These are phyloP conservation scores for Backusella luteola DNA, from an alignment of 192 early-diverging fungal species.

Conservation along the genomic window DNA sequence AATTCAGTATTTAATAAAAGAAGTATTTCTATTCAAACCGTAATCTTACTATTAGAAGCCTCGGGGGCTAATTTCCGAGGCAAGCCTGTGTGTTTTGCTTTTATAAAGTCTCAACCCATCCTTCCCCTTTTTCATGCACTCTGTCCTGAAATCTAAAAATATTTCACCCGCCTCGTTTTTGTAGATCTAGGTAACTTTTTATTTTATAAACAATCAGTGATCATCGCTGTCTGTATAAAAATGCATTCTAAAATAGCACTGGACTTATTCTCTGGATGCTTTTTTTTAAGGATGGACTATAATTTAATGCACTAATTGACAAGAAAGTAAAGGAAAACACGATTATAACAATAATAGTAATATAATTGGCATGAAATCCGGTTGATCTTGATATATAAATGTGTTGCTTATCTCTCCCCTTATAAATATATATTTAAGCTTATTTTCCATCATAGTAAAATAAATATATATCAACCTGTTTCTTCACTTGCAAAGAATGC, in stretches of 20 bases:
- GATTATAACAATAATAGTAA: not conserved
- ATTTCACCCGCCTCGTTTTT: not conserved
- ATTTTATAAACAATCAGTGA: not conserved
- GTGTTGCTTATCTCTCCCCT: not conserved
- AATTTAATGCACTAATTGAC: not conserved
- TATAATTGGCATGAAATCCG: not conserved
- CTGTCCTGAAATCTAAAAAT: not conserved
- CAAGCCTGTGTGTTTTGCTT: not conserved
- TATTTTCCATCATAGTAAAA: not conserved
- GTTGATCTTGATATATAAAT: not conserved
- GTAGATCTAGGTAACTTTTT: not conserved
- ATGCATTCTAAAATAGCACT: not conserved
- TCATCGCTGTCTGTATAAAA: not conserved
- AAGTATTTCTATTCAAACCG: conserved; percentile 1
- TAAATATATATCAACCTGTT: not conserved
- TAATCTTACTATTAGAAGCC: not conserved
- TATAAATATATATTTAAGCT: not conserved
- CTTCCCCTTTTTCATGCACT: conserved; percentile 3
- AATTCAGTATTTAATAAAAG: conserved; percentile 5
- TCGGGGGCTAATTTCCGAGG: conserved; percentile 7
- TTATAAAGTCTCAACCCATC: not conserved
- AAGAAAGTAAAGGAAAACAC: not conserved
- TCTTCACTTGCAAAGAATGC: no score
- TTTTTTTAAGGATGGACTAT: not conserved
- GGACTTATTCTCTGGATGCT: not conserved